Evolutionary conservation across 108 stramenopile genomes (phyloP).

Genomic region (Cyclotella kingstonii): DNA sequence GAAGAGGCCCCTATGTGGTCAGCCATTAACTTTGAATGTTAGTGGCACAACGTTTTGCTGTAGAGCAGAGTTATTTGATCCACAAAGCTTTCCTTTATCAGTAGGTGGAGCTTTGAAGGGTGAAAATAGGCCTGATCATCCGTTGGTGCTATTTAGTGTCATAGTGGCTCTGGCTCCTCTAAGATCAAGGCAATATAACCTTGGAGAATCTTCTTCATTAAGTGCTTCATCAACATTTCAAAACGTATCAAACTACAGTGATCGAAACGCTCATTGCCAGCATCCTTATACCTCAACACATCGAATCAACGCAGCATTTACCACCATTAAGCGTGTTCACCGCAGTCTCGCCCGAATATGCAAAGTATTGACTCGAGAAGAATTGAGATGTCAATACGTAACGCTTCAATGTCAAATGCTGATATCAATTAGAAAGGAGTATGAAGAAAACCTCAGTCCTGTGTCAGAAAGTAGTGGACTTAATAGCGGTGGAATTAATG

Average conservation of each 20-base stretch:
- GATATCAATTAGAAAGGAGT: constrained; percentile 45
- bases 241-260: not conserved
- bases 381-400: constrained; percentile 71
- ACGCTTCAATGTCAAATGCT: constrained; percentile 57
- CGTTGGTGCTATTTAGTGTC: constrained; percentile 67
- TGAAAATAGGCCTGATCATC: constrained; percentile 21
- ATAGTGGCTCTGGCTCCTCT: constrained; percentile 69
- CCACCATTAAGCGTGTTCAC: constrained; percentile 64
- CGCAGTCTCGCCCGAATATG: constrained; percentile 70
- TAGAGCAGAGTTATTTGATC: constrained; percentile 65
- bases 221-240: constrained; percentile 1
- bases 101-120: not conserved
- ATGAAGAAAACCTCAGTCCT: constrained; percentile 10
- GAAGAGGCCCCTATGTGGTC: constrained; percentile 71
- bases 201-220: constrained; percentile 13
- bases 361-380: constrained; percentile 74
- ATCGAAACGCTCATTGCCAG: not conserved
- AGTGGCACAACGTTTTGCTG: constrained; percentile 85
- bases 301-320: constrained; percentile 32
- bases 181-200: not conserved
- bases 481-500: not conserved
- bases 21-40: constrained; percentile 75
- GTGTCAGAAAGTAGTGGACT: constrained; percentile 7
- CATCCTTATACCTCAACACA: not conserved
- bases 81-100: constrained; percentile 28